Base-by-base conservation (phyloP, 2,329 filamentous ascomycete species). In the Penicillium sp. region DNA sequence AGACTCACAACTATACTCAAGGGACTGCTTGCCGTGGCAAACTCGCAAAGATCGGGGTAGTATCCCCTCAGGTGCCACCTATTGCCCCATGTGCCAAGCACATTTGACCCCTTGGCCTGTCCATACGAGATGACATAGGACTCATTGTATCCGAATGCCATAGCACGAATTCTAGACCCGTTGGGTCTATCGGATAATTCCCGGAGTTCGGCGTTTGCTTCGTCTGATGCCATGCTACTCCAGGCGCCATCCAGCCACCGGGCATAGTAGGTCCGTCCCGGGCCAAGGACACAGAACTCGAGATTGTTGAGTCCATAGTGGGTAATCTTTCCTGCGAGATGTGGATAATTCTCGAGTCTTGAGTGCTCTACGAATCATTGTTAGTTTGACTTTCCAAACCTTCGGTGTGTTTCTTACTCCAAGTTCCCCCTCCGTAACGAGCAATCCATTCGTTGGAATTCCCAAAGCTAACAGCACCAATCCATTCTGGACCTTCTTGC, bases 41-140 rank as follows among this genome's bases (percentile, higher is more conserved):
- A 45, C 11, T 46, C 2, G 2, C 2, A 2, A 16, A 47, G 35
- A 19, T 47, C 19, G 3, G 32, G 29, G 14, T 51, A 46, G 9
- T 52, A 39, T 35, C 42, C 42, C n/a, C 30, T 32, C n/a, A 39
- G 23, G 35, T 38, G 14, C 14, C 19, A 40, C 11, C 8, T 26
- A 23, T 36, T 19, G 23, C 39, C 39, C 13, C n/a, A 51, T 9
- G 4, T 16, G 2, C 32, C 26, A 8, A 19, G 9, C 1, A 41
- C 42, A 19, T 7, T 30, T 11, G 23, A 27, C 5, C 39, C 23
- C 1, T 8, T 18, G 7, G 26, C 18, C 13, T 16, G 13, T 27
- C 48, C 48, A n/a, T 38, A 51, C 8, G 41, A 51, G 26, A 51
- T n/a, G 7, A 51, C 41, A 36, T 44, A 51, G 11, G 48, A 32